Conservation (phyloP, 2,329 filamentous ascomycete species). For the Xylariaceae sp. region DNA sequence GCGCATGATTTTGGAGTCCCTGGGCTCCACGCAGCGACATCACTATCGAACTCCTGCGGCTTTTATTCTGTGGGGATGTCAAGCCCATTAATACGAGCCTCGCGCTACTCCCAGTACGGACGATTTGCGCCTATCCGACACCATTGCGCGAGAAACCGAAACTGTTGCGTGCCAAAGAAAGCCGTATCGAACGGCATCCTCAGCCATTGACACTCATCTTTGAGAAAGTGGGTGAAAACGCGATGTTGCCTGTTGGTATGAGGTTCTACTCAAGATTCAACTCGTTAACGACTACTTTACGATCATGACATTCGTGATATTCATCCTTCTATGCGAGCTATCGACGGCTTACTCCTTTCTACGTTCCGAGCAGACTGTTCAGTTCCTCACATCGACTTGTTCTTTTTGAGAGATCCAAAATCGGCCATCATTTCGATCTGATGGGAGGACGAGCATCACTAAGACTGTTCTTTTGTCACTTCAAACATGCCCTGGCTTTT, state of each 20-base stretch:
- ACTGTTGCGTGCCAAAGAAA: neutral
- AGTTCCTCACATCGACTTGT: neutral
- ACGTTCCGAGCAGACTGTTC: neutral
- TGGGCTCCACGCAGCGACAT: too few relatives aligned
- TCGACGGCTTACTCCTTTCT: neutral
- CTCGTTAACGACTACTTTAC: too few relatives aligned
- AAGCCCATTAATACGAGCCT: neutral
- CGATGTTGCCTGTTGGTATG: neutral
- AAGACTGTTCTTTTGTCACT: neutral
- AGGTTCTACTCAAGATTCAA: neutral
- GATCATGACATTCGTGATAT: too few relatives aligned
- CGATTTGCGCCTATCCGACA: neutral
- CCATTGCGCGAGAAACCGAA: neutral
- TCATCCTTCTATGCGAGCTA: neutral
- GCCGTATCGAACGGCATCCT: neutral
- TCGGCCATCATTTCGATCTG: neutral
- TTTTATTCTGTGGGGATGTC: neutral
- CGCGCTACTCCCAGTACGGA: neutral
- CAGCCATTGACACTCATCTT: neutral
- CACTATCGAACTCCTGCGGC: too few relatives aligned
- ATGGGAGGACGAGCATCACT: neutral
- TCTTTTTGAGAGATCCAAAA: neutral
- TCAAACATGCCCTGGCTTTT: neutral
- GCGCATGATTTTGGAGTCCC: too few relatives aligned
- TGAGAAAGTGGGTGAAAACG: neutral